Percentiles rank a stretch among this genome's conserved stretches.
phyloP scores from a whole-genome alignment of 2,329 filamentous ascomycete species.

The Aspergillus latus region DNA sequence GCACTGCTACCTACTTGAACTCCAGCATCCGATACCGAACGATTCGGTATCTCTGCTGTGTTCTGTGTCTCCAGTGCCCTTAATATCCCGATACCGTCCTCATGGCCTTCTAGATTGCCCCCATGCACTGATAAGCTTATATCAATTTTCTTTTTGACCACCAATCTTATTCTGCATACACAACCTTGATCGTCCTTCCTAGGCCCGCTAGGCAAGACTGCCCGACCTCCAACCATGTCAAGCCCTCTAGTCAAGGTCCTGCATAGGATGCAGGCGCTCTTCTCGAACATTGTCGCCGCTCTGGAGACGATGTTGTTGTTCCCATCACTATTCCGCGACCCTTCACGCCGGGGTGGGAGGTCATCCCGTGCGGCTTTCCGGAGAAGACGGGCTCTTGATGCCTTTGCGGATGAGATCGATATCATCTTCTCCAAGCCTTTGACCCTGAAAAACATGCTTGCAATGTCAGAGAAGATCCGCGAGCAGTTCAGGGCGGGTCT shows the following conservation, averaged over 20 bases:
- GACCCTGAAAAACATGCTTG: conserved; percentile 37
- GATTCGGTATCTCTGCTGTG: conserved; percentile 1
- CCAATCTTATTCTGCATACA: conserved; percentile 4
- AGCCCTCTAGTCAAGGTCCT: conserved; percentile 40
- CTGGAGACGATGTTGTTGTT: conserved; percentile 44
- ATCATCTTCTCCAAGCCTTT: conserved; percentile 40
- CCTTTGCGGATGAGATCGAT: conserved; percentile 42
- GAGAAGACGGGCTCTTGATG: conserved; percentile 38
- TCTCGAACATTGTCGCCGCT: conserved; percentile 40
- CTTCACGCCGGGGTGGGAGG: conserved; percentile 33
- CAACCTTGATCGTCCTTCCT: conserved; percentile 2
- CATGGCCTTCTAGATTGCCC: conserved; percentile 13
- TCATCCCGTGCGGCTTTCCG: conserved; percentile 36
- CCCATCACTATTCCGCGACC: conserved; percentile 39
- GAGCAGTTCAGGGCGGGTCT: conserved; percentile 57
- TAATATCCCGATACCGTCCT: conserved; percentile 10
- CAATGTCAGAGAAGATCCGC: conserved; percentile 47
- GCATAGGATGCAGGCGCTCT: conserved; percentile 43
- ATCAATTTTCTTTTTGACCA: conserved; percentile 13
- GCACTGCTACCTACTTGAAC: conserved; percentile 14
- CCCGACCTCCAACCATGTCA: conserved; percentile 30
- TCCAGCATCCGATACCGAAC: conserved; percentile 17
- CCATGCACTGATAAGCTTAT: conserved; percentile 18
- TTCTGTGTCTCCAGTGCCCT: conserved; percentile 5
- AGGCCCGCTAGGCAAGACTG: conserved; percentile 5